Evolutionary conservation across 2,329 filamentous ascomycete species (phyloP), one percentile per base, ranked within the genome.

Genomic region (Diaporthe sp.): DNA sequence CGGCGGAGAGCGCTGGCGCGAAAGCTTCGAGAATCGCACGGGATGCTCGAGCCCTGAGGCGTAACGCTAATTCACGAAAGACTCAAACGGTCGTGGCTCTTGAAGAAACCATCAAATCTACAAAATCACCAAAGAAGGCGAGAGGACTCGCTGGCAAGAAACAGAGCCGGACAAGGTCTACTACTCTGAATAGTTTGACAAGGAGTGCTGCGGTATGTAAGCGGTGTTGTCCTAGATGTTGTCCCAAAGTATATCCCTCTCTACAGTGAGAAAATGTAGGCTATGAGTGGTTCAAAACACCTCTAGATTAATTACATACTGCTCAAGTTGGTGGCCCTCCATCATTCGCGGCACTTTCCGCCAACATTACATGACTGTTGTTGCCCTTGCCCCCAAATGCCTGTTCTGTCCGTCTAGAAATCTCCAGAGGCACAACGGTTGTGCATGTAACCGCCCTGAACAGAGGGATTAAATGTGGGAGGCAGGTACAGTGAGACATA

Each of bases 361-460:
- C 42, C 25, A 31, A 15, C 28, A 25, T 4, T 0, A 12, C n/a
- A 39, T 39, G 37, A 34, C 6, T 3, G 1, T 10, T 12, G 1
- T 12, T n/a, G 12, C n/a, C 8, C 15, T 2, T 44, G 6, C 10
- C n/a, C 15, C 6, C 15, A 20, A 1, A 5, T 25, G 15, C 57
- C n/a, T 4, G 22, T 55, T 1, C 5, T 28, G 10, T 47, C 17
- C n/a, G 12, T 15, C 2, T 22, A 4, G 42, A 22, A 65, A 13
- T 10, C 60, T 31, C 60, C 25, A 4, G 15, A 20, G 65, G 5
- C 47, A 28, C 15, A 28, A 39, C 13, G n/a, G 31, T 8, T 22
- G 34, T 39, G 47, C 6, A 22, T 12, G n/a, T 42, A n/a, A 22
- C 22, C 49, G 65, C 65, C 65, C 65, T 70, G 65, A 70, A 70